Base-by-base conservation (phyloP, 345 rosid genomes). In the Gossypium arboreum region DNA sequence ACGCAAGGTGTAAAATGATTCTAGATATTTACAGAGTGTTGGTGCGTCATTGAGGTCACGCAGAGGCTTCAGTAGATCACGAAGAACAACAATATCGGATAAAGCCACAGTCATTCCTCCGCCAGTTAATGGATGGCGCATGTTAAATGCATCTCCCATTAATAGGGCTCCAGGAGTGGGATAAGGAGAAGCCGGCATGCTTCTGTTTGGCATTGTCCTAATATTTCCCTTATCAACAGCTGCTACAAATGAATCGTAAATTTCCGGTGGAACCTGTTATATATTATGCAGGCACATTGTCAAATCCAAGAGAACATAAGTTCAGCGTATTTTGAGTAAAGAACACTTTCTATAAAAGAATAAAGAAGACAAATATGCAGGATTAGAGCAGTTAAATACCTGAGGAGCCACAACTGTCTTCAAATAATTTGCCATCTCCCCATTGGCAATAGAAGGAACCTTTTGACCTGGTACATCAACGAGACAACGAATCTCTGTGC, bases 141-240 rank as follows among this genome's bases (percentile, higher is more conserved):
- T 85, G 81, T 85, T 85, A 41, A 85, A 83, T 62, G 88, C 88
- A 55, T 85, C 88, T 60, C 88, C 88, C 85, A 85, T 85, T 55
- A 85, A 71, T 13, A 85, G 59, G 56, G 88, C 88, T 48, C 88
- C 88, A 1, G 88, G 86, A 8, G 86, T 85, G 2, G 86, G 88
- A 65, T 81, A 64, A 17, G 88, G 88, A 77, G 78, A 73, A 72
- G 88, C 88, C 3, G 88, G 86, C 88, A 85, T 85, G 86, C 88
- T 80, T 70, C 86, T 81, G 65, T 85, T 85, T 7, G 88, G 88
- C 86, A 85, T 85, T 18, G 88, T 80, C 71, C 80, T 83, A 16
- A 85, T 83, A 50, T 79, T 83, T 75, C 88, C 88, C 76, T 83
- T 83, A 34, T 85, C 78, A 25, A 85, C 39, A 0, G 88, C 88